Evolutionary conservation across 2,329 filamentous ascomycete species (phyloP).

Genomic region (Colletotrichum magnum): DNA sequence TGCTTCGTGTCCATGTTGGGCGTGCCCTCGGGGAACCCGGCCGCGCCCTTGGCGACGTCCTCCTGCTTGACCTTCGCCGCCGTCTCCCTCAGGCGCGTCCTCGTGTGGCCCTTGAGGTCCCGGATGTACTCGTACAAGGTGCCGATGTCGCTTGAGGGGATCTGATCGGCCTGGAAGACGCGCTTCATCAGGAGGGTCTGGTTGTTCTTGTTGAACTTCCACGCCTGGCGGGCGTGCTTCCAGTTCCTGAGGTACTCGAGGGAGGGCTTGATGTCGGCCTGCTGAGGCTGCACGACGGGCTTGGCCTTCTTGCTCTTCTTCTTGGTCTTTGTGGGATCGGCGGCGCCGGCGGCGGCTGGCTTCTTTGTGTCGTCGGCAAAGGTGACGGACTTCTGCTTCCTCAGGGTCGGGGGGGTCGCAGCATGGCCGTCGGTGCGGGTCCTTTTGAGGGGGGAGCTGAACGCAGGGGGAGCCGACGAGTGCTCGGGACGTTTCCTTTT

Average conservation of each 20-base stretch:
- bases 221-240: constrained; percentile 76
- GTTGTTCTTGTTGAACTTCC: constrained; percentile 98
- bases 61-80: constrained; percentile 74
- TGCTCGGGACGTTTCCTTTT: constrained; percentile 43
- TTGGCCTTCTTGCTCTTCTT: constrained; percentile 52
- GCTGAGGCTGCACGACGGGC: constrained; percentile 53
- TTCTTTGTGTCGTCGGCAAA: constrained; percentile 61
- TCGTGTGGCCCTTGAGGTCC: constrained; percentile 82
- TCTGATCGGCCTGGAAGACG: constrained; percentile 78
- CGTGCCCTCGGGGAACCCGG: constrained; percentile 65
- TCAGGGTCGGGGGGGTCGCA: constrained; percentile 43
- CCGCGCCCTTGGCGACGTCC: constrained; percentile 62
- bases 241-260: constrained; percentile 85
- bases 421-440: constrained; percentile 41
- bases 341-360: constrained; percentile 20
- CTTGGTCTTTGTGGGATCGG: constrained; percentile 42
- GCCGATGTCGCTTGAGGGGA: constrained; percentile 79
- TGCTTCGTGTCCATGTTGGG: constrained; percentile 65
- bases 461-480: constrained; percentile 37
- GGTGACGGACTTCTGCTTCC: constrained; percentile 62
- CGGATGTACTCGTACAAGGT: constrained; percentile 83
- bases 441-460: constrained; percentile 48
- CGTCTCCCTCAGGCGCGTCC: constrained; percentile 76
- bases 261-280: constrained; percentile 70
- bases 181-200: constrained; percentile 90